Percentiles rank a stretch among this genome's conserved stretches.
Conservation (phyloP, 148 eudicot species). For the Cornus kousa region DNA sequence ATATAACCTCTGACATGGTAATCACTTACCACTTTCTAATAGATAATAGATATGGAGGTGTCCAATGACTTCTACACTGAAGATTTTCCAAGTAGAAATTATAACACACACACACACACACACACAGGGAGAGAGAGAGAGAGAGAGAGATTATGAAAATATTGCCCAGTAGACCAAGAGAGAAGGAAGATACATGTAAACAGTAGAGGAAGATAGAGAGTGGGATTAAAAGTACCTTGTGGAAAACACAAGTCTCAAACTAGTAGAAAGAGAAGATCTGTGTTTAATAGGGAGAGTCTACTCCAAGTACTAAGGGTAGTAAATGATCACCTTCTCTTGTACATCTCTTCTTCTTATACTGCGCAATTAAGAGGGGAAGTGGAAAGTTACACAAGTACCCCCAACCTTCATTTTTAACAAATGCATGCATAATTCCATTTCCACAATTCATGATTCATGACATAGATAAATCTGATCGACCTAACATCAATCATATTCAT, state of each 20-base stretch:
- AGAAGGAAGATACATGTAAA: background rate
- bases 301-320: background rate
- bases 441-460: too few relatives aligned
- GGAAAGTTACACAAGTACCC: constrained; percentile 22
- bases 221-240: background rate
- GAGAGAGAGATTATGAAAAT: too few relatives aligned
- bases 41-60: too few relatives aligned
- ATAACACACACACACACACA: too few relatives aligned
- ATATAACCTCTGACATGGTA: too few relatives aligned
- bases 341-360: constrained; percentile 7
- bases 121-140: too few relatives aligned
- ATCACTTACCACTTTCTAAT: too few relatives aligned
- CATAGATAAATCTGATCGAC: too few relatives aligned
- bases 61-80: too few relatives aligned
- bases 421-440: background rate
- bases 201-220: background rate
- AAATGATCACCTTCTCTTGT: background rate
- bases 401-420: constrained; percentile 7
- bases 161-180: background rate
- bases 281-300: background rate
- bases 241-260: background rate
- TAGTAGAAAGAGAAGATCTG: background rate
- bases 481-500: constrained; percentile 6
- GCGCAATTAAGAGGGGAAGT: background rate
- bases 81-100: too few relatives aligned